Evolutionary conservation across 805 yeast species (phyloP).

Genomic region (Nakazawaea peltata): DNA sequence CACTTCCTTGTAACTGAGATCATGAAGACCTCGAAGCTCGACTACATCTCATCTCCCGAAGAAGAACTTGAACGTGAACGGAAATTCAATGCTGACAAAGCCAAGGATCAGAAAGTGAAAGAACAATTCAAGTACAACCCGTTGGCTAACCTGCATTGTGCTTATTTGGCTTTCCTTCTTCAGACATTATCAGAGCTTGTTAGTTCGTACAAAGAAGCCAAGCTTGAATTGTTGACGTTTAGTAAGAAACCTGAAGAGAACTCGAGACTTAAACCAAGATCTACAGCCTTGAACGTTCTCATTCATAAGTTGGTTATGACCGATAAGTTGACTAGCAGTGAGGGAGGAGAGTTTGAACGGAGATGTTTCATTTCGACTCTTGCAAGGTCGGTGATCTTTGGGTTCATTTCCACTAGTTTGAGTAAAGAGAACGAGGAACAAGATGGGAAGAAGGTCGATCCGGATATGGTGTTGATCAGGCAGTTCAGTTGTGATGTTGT

Average conservation of each 20-base stretch:
- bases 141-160: slow-evolving; percentile 41
- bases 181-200: slow-evolving; percentile 64
- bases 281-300: slow-evolving; percentile 70
- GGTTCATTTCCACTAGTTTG: slow-evolving; percentile 53
- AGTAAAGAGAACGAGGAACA: slow-evolving; percentile 36
- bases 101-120: slow-evolving; percentile 18
- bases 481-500: slow-evolving; percentile 66
- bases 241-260: slow-evolving; percentile 41
- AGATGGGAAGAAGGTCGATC: slow-evolving; percentile 47
- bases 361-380: slow-evolving; percentile 49
- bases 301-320: slow-evolving; percentile 67
- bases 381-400: slow-evolving; percentile 52
- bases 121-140: slow-evolving; percentile 9
- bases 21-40: slow-evolving; percentile 31
- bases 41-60: slow-evolving; percentile 16
- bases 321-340: slow-evolving; percentile 29
- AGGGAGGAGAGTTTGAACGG: slow-evolving; percentile 38
- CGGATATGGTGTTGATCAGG: slow-evolving; percentile 66
- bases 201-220: slow-evolving; percentile 72
- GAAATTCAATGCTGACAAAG: slow-evolving; percentile 16
- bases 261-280: slow-evolving; percentile 53
- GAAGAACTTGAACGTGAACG: slow-evolving; percentile 16
- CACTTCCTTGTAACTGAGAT: slow-evolving; percentile 57
- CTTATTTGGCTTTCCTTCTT: slow-evolving; percentile 61
- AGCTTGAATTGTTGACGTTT: slow-evolving; percentile 73